phyloP scores from a whole-genome alignment of 768 basidiomycete genomes.

The Kwoniella dendrophila region DNA sequence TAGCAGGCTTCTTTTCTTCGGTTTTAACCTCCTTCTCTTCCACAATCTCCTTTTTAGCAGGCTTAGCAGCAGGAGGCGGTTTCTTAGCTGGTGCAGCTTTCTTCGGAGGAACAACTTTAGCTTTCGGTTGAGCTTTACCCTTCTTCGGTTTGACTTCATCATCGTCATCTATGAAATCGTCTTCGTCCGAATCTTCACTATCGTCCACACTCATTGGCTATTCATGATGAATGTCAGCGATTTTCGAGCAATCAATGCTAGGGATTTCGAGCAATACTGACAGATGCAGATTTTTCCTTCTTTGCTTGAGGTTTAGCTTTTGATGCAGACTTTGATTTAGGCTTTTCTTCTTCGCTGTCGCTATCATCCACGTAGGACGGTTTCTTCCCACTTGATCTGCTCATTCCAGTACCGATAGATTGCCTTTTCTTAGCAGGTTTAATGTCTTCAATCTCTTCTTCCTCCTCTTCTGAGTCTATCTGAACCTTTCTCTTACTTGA shows the following conservation, averaged over 20 bases:
- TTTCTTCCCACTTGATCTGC: slow-evolving; percentile 26
- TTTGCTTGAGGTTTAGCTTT: not conserved
- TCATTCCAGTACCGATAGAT: slow-evolving; percentile 12
- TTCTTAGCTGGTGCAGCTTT: slow-evolving; percentile 31
- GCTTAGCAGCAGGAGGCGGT: slow-evolving; percentile 21
- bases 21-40: slow-evolving; percentile 26
- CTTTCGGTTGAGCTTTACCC: slow-evolving; percentile 32
- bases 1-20: slow-evolving; percentile 53
- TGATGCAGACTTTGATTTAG: slow-evolving; percentile 14
- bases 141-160: slow-evolving; percentile 35
- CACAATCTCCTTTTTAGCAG: slow-evolving; percentile 21
- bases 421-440: slow-evolving; percentile 44
- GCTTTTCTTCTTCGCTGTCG: slow-evolving; percentile 26
- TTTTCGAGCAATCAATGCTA: not conserved
- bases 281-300: slow-evolving; percentile 28
- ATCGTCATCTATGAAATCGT: slow-evolving; percentile 39
- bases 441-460: slow-evolving; percentile 20
- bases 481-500: slow-evolving; percentile 23
- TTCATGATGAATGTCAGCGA: slow-evolving; percentile 11
- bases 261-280: slow-evolving; percentile 4
- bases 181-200: slow-evolving; percentile 18
- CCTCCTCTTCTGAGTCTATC: slow-evolving; percentile 19
- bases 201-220: slow-evolving; percentile 46
- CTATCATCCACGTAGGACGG: slow-evolving; percentile 13
- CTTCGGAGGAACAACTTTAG: slow-evolving; percentile 26